A percentile compares a stretch with the other conserved stretches of the same genome.
Evolutionary conservation across 2,329 filamentous ascomycete genomes (phyloP).

Genomic region (Venturia carpophila): DNA sequence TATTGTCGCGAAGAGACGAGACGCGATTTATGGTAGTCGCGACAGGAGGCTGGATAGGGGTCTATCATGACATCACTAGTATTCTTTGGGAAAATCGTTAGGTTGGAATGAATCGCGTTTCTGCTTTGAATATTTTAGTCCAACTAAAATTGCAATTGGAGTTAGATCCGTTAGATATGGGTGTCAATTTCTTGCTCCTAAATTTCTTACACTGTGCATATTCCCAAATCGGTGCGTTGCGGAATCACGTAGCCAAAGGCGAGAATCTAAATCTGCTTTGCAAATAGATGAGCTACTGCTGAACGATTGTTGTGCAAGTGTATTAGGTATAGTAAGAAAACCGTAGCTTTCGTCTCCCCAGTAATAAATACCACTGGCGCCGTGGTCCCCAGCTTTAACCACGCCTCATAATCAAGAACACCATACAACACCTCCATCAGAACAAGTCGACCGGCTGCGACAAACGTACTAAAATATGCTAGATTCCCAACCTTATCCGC

Average conservation of each 20-base stretch:
- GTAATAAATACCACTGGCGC: not conserved
- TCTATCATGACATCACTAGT: constrained; percentile 12
- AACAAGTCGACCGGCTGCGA: not conserved
- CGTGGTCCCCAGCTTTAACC: not conserved
- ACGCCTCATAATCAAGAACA: not conserved
- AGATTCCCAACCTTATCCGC: not conserved
- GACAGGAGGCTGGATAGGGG: constrained; percentile 8
- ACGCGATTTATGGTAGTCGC: constrained; percentile 6
- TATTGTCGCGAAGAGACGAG: not conserved
- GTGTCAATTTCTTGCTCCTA: not conserved
- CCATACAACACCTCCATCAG: not conserved
- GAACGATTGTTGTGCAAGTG: not conserved
- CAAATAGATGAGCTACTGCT: not conserved
- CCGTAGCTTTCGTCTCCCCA: not conserved
- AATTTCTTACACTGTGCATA: not conserved
- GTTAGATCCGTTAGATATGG: not conserved
- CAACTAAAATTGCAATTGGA: not conserved
- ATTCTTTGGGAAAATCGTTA: not conserved
- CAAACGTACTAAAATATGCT: not conserved
- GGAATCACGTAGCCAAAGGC: too few relatives aligned
- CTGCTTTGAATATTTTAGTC: not conserved
- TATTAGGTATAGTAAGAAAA: not conserved
- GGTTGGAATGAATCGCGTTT: constrained; percentile 5
- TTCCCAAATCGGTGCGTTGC: not conserved
- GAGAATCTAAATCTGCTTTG: not conserved